Conservation (phyloP, 805 yeast genomes). For the Suhomyces vadensis region DNA sequence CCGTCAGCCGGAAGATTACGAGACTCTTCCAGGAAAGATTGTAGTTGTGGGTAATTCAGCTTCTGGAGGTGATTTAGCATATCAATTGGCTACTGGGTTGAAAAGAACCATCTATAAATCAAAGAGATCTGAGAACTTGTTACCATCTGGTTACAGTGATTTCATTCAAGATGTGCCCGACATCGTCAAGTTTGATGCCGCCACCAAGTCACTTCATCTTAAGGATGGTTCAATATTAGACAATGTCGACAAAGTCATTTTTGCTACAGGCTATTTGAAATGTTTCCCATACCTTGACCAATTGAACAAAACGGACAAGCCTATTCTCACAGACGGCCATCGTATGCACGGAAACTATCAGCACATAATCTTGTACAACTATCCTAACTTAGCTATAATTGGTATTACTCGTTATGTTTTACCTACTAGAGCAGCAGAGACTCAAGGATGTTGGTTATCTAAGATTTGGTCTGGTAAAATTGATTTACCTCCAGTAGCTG, state of each 20-base stretch:
- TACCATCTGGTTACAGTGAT: constrained; percentile 47
- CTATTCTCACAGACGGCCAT: constrained; percentile 32
- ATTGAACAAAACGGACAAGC: constrained; percentile 15
- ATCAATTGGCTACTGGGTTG: constrained; percentile 52
- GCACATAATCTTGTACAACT: constrained; percentile 47
- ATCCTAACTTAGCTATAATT: constrained; percentile 44
- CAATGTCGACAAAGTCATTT: constrained; percentile 29
- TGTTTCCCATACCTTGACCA: constrained; percentile 34
- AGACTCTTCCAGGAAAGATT: constrained; percentile 37
- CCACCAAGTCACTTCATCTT: constrained; percentile 26
- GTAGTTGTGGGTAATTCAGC: constrained; percentile 77
- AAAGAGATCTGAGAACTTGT: constrained; percentile 43
- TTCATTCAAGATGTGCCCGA: constrained; percentile 46
- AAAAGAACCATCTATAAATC: constrained; percentile 49
- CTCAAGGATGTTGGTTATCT: constrained; percentile 47
- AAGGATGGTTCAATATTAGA: constrained; percentile 25
- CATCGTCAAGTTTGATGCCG: constrained; percentile 38
- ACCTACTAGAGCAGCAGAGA: constrained; percentile 53
- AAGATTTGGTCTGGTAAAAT: constrained; percentile 45
- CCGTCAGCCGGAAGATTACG: constrained; percentile 25
- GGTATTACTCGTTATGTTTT: constrained; percentile 48
- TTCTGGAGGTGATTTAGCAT: constrained; percentile 71
- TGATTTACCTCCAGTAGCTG: constrained; percentile 37
- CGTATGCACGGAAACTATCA: constrained; percentile 42
- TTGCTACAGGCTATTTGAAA: constrained; percentile 43